These are phyloP conservation scores for Dendrobium catenatum DNA, from an alignment of 106 monocot species.

Conservation along the genomic window DNA sequence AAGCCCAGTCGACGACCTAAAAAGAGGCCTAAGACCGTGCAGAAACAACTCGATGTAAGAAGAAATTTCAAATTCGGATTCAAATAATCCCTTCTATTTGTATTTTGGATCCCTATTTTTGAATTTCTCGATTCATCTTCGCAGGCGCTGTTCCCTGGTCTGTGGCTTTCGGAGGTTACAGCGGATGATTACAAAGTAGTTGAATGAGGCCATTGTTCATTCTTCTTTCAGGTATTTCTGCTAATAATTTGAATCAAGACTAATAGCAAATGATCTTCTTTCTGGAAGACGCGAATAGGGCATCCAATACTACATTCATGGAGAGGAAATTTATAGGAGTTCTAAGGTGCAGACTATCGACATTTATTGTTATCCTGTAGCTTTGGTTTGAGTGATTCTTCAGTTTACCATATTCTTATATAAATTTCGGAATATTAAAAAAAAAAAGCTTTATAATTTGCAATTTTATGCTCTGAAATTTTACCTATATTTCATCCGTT, in stretches of 20 bases:
- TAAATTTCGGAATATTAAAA: not conserved
- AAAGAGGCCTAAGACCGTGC: slow-evolving; percentile 32
- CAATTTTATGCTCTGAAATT: not conserved
- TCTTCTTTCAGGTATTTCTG: not conserved
- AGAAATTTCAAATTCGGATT: not conserved
- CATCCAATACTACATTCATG: not conserved
- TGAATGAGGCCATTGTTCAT: slow-evolving; percentile 8
- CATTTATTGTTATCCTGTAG: not conserved
- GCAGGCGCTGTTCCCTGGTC: slow-evolving; percentile 17
- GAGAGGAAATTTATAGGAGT: not conserved
- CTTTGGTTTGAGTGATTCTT: not conserved
- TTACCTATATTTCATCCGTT: not conserved
- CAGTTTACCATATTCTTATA: not conserved
- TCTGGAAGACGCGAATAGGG: not conserved
- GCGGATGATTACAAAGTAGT: slow-evolving; percentile 8
- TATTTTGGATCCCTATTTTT: not conserved
- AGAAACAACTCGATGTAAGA: slow-evolving; percentile 40
- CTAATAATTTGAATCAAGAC: not conserved
- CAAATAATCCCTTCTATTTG: not conserved
- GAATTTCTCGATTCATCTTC: slow-evolving; percentile 4
- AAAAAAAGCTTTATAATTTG: not conserved
- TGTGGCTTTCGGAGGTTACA: slow-evolving; percentile 15
- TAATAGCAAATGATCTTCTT: not conserved
- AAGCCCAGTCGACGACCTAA: slow-evolving; percentile 32
- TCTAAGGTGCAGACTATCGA: not conserved